Evolutionary conservation across 2,329 filamentous ascomycete genomes (phyloP), one percentile per base, ranked within the genome.

Genomic region (Fusarium illudens): DNA sequence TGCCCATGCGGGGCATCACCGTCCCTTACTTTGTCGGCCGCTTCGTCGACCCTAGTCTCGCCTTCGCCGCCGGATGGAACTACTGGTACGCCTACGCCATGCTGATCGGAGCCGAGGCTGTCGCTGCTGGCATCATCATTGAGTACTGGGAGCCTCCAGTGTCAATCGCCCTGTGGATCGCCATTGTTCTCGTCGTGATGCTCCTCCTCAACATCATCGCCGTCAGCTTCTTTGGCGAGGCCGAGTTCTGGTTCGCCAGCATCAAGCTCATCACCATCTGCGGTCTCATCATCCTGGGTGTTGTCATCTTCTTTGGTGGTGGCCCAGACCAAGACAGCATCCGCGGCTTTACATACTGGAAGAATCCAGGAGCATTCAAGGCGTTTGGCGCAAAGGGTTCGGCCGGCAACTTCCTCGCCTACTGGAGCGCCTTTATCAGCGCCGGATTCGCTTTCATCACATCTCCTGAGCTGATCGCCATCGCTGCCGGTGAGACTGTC

Each of bases 71-170:
- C 36, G 86, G 84, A 2, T 88, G 85, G 85, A 88, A 87, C 63
- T 89, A 89, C 76, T 89, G 86, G 83, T 89, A 89, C 69, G 85
- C 85, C 3, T 88, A 88, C 68, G 79, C 84, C 11, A 87, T 89
- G 61, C 78, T 87, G 2, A 80, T 89, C 22, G 86, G 83, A 2
- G 84, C 86, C 44, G 87, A 90, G 75, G 81, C 85, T 15, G 86
- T 85, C 0, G 87, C 87, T 2, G 86, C 85, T 29, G 83, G 83
- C 17, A 83, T 89, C 62, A 79, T 90, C 20, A 81, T 90, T 56
- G 81, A 87, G 52, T 90, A 89, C 73, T 90, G 88, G 88, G 79
- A 84, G 10, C 79, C 80, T 2, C 77, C 79, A 4, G 81, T 88
- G 20, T 82, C 82, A 20, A 77, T 85, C 5, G 86, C 81, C 4